Conservation (phyloP, 1,284 basidiomycete species). For the Cryptococcus sp. region DNA sequence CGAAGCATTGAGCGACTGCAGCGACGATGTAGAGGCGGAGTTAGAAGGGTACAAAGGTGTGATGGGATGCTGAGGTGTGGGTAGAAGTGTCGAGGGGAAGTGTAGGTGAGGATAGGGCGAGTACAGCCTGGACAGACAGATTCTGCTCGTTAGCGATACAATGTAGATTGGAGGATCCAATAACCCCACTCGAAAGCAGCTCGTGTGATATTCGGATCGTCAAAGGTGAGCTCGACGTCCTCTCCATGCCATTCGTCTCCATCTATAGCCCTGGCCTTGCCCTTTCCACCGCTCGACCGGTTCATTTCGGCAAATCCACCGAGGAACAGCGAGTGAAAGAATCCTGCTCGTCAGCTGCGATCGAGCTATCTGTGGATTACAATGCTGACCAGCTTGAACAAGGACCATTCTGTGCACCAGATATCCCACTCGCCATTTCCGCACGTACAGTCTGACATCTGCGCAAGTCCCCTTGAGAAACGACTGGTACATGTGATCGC, state of each 20-base stretch:
- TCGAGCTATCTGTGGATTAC: conserved; percentile 1
- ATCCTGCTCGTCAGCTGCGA: conserved; percentile 53
- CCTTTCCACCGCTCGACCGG: conserved; percentile 20
- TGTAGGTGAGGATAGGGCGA: conserved; percentile 73
- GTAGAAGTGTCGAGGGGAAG: conserved; percentile 60
- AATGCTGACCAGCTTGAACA: conserved; percentile 68
- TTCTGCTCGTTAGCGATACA: conserved; percentile 48
- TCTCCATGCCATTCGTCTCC: conserved; percentile 38
- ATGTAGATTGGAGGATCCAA: conserved; percentile 11
- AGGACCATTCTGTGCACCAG: conserved; percentile 73
- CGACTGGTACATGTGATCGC: conserved; percentile 62
- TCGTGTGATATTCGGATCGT: conserved; percentile 79
- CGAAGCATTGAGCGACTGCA: conserved; percentile 54
- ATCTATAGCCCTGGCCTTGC: conserved; percentile 12
- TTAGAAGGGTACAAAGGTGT: conserved; percentile 58
- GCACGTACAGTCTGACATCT: conserved; percentile 66
- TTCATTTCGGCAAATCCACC: conserved; percentile 62
- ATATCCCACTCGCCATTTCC: conserved; percentile 71
- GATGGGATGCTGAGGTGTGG: conserved; percentile 62
- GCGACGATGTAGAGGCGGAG: conserved; percentile 61
- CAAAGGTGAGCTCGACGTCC: conserved; percentile 64
- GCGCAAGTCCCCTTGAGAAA: conserved; percentile 66
- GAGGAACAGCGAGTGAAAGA: conserved; percentile 77
- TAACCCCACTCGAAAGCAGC: conserved; percentile 53
- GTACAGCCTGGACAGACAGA: conserved; percentile 76